A percentile compares a stretch with the other conserved stretches of the same genome.
Conservation (phyloP, 805 yeast species). For the Suhomyces tanzawaensis region DNA sequence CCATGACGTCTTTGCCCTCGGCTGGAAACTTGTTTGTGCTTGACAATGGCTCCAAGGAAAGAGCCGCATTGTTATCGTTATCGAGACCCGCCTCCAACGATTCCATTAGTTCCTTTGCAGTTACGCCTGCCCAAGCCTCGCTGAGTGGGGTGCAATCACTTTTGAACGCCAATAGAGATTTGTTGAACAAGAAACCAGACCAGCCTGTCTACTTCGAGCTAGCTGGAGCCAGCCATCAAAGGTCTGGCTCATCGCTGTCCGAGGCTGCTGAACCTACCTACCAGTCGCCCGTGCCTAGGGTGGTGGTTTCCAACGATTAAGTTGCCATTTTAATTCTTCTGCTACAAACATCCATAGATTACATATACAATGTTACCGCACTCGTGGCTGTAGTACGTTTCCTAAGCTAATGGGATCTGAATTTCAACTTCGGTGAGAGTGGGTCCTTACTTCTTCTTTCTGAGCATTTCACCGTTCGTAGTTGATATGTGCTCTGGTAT, state of each 20-base stretch:
- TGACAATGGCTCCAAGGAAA: neutral
- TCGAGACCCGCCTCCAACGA: slow-evolving; percentile 8
- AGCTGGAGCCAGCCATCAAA: neutral
- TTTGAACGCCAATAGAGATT: slow-evolving; percentile 6
- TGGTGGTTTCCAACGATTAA: slow-evolving; percentile 7
- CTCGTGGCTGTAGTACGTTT: no score
- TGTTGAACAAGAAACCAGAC: slow-evolving; percentile 1
- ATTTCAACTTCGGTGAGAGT: no score
- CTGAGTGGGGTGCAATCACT: slow-evolving; percentile 7
- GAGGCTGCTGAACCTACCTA: neutral
- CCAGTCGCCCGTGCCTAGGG: slow-evolving; percentile 7
- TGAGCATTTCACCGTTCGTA: no score
- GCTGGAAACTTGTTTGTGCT: neutral
- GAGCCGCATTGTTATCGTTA: slow-evolving; percentile 1
- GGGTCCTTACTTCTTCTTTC: no score
- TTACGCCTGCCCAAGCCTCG: neutral
- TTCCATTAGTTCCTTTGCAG: slow-evolving; percentile 9
- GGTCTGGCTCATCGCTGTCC: neutral
- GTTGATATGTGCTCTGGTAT: no score
- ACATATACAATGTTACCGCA: no score
- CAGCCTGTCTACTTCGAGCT: slow-evolving; percentile 2
- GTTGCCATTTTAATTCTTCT: neutral
- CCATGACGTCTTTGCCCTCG: no score
- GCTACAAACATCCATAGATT: no score
- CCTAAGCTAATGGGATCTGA: no score